phyloP scores from a whole-genome alignment of 2,329 filamentous ascomycete genomes.

The Cryphonectria parasitica region DNA sequence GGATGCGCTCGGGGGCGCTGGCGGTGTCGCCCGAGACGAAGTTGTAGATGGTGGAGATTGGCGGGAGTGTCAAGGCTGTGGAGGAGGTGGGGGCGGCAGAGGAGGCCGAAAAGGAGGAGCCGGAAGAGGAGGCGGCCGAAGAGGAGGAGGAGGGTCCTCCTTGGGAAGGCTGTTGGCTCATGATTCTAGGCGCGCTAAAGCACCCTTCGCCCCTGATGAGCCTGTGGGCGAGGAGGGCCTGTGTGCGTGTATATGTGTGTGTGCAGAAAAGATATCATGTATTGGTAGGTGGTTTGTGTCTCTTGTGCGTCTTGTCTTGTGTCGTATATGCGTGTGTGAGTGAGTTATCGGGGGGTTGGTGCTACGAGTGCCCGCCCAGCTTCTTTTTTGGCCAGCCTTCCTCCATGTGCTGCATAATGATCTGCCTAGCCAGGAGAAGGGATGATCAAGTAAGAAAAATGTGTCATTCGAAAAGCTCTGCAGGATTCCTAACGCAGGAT shows the following conservation, averaged over 20 bases:
- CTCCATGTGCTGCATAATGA: not conserved
- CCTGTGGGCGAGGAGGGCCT: too few relatives aligned
- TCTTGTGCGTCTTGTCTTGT: not conserved
- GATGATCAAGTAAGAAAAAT: not conserved
- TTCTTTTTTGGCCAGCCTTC: not conserved
- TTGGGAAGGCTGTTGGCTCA: not conserved
- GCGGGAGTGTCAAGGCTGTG: slow-evolving; percentile 33
- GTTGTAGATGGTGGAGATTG: slow-evolving; percentile 88
- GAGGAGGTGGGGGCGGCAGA: not conserved
- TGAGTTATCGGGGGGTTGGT: not conserved
- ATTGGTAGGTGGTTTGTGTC: not conserved
- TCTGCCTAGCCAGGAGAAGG: not conserved
- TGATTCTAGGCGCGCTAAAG: not conserved
- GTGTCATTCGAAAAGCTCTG: not conserved
- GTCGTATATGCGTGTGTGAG: not conserved
- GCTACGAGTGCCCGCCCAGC: slow-evolving; percentile 9
- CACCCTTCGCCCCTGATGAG: too few relatives aligned
- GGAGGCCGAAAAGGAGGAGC: not conserved
- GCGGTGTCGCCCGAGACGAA: slow-evolving; percentile 62
- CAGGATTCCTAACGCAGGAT: not conserved
- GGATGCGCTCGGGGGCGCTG: slow-evolving; percentile 10
- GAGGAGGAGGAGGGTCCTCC: slow-evolving; percentile 7
- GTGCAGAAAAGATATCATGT: not conserved
- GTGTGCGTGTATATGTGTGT: too few relatives aligned
- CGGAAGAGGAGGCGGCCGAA: not conserved